Conservation (phyloP, 352 stramenopile species). For the Phytophthora crassamura region DNA sequence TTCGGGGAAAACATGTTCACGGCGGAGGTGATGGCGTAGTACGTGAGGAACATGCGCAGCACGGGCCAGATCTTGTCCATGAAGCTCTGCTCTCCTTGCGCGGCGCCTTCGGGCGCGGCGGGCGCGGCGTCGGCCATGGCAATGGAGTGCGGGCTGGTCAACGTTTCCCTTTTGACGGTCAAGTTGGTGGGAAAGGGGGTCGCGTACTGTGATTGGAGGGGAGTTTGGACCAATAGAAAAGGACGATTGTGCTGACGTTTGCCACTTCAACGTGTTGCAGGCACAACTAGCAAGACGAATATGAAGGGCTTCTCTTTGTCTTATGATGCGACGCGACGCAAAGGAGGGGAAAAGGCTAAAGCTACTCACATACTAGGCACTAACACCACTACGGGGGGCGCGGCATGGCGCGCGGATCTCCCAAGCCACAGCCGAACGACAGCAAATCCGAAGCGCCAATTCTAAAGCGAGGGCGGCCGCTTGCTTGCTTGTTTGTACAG, state of each 20-base stretch:
- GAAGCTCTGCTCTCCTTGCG: conserved; percentile 44
- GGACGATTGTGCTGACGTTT: conserved; percentile 5
- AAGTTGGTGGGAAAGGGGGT: background rate
- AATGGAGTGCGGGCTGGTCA: too few species aligned
- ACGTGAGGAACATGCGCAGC: conserved; percentile 80
- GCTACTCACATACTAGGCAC: conserved; percentile 52
- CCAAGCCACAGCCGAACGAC: conserved; percentile 22
- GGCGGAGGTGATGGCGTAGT: conserved; percentile 79
- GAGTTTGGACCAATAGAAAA: conserved; percentile 10
- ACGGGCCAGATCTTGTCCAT: conserved; percentile 71
- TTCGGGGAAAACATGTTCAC: conserved; percentile 46
- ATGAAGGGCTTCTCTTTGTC: conserved; percentile 39
- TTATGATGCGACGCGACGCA: conserved; percentile 25
- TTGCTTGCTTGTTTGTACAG: conserved; percentile 35
- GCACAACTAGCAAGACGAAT: conserved; percentile 18
- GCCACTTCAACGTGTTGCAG: conserved; percentile 15
- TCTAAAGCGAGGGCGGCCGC: conserved; percentile 39
- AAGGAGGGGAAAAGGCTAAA: conserved; percentile 30
- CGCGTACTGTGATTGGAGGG: conserved; percentile 6
- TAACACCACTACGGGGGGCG: conserved; percentile 31
- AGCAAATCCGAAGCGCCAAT: conserved; percentile 31
- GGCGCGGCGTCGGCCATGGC: conserved; percentile 26
- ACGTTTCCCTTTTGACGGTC: background rate
- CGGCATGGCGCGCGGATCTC: conserved; percentile 11
- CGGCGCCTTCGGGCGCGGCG: conserved; percentile 9